Percentiles rank a stretch among this genome's conserved stretches.
Evolutionary conservation across 768 basidiomycete species (phyloP).

Genomic region (Phylloporus sp.): DNA sequence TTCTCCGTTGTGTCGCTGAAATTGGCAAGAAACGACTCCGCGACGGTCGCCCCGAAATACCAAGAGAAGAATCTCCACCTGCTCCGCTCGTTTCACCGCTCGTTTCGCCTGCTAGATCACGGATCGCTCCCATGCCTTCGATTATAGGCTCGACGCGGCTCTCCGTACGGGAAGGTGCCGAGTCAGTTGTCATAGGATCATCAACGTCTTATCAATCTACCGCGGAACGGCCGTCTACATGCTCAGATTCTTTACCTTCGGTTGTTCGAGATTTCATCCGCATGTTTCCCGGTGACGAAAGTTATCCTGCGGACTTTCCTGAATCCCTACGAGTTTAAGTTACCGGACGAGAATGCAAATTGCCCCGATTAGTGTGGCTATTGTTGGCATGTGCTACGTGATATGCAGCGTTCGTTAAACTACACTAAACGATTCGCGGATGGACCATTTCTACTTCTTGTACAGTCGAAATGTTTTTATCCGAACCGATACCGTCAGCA

Average conservation of each 20-base stretch:
- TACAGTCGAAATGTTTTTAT: constrained; percentile 18
- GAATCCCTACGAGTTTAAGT: constrained; percentile 23
- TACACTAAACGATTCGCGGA: constrained; percentile 6
- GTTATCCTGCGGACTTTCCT: constrained; percentile 34
- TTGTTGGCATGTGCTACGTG: neutral
- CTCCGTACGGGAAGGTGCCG: constrained; percentile 8
- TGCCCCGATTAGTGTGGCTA: neutral
- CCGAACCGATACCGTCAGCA: constrained; percentile 4
- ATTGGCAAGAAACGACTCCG: constrained; percentile 12
- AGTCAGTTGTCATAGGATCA: constrained; percentile 1
- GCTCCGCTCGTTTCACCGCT: constrained; percentile 24
- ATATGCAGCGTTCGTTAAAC: neutral
- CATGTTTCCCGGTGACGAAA: constrained; percentile 34
- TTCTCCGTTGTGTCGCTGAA: constrained; percentile 16
- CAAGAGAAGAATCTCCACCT: constrained; percentile 4
- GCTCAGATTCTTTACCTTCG: constrained; percentile 22
- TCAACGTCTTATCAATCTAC: neutral
- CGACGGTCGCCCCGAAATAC: neutral
- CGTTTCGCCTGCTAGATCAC: constrained; percentile 24
- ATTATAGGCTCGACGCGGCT: neutral
- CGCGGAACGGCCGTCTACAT: neutral
- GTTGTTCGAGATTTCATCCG: constrained; percentile 29
- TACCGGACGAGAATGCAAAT: neutral
- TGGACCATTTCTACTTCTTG: constrained; percentile 15
- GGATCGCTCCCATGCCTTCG: constrained; percentile 1